Percentiles rank a stretch among this genome's conserved stretches.
Conservation (phyloP, 1,139 yeast species). For the Suzukiozyma palmioleophila region DNA sequence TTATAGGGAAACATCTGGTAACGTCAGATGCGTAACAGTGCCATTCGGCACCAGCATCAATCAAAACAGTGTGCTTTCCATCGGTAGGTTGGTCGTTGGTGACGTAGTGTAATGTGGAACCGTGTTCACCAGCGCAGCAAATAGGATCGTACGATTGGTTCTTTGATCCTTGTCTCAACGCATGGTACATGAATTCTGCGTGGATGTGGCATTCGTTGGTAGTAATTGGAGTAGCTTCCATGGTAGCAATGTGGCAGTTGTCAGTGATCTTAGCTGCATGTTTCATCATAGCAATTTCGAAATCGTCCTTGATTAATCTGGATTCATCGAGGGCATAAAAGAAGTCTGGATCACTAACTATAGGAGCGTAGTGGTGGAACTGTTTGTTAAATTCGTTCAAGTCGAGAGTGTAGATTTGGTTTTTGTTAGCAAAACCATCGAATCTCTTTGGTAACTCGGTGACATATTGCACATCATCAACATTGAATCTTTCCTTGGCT, state of each 20-base stretch:
- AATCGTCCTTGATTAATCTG: constrained; percentile 77
- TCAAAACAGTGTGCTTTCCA: constrained; percentile 59
- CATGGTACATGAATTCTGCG: constrained; percentile 92
- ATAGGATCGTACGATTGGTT: constrained; percentile 89
- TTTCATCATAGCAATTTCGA: constrained; percentile 69
- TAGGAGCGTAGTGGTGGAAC: constrained; percentile 26
- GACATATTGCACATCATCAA: constrained; percentile 71
- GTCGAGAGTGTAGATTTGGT: constrained; percentile 36
- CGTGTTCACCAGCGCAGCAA: constrained; percentile 89
- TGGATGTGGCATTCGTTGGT: constrained; percentile 86
- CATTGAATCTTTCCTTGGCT: constrained; percentile 65
- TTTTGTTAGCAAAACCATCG: constrained; percentile 15
- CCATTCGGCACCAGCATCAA: constrained; percentile 99
- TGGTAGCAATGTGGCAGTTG: constrained; percentile 83
- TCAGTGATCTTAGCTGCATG: constrained; percentile 84
- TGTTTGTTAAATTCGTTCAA: constrained; percentile 32
- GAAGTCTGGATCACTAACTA: constrained; percentile 43
- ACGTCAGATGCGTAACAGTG: constrained; percentile 88
- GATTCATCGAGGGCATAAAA: constrained; percentile 83
- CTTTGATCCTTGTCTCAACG: constrained; percentile 90
- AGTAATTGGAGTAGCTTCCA: constrained; percentile 89
- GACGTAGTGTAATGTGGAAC: constrained; percentile 88
- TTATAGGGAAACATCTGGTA: constrained; percentile 90
- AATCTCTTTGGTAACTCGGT: constrained; percentile 38
- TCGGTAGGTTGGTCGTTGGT: constrained; percentile 64